A percentile compares a stretch with the other conserved stretches of the same genome.
Evolutionary conservation across 371 early-diverging fungal genomes (phyloP).

Genomic region (Mortierella sp.): DNA sequence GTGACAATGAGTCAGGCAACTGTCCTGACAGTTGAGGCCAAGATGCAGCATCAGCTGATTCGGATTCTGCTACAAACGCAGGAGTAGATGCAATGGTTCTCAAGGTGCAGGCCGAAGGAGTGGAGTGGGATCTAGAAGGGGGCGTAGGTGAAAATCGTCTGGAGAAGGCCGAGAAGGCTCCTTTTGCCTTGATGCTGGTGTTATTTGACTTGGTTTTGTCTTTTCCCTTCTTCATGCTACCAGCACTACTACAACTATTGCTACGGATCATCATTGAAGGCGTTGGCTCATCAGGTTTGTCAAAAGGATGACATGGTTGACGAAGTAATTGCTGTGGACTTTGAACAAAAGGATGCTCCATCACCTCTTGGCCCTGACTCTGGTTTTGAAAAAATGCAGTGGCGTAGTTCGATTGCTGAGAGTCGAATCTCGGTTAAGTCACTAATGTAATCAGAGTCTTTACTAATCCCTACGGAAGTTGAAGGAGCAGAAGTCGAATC

Average conservation of each 20-base stretch:
- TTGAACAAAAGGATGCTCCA: conserved; percentile 1
- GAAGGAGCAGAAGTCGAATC: not conserved
- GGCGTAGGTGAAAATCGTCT: conserved; percentile 21
- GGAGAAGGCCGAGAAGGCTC: conserved; percentile 18
- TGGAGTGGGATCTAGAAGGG: conserved; percentile 13
- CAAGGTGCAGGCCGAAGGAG: conserved; percentile 3
- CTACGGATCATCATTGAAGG: not conserved
- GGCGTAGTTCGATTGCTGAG: not conserved
- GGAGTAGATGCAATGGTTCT: not conserved
- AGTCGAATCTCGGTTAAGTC: not conserved
- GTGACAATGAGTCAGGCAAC: conserved; percentile 6
- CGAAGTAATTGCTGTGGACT: conserved; percentile 1
- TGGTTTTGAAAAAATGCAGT: not conserved
- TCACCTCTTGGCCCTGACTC: not conserved
- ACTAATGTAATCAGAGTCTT: not conserved
- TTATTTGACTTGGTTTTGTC: conserved; percentile 6
- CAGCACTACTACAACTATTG: not conserved
- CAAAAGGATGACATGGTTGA: conserved; percentile 11
- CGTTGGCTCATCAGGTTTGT: not conserved
- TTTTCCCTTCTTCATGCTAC: conserved; percentile 5
- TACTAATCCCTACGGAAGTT: not conserved
- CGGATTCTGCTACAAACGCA: conserved; percentile 1
- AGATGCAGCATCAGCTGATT: conserved; percentile 10
- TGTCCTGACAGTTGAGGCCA: conserved; percentile 6
- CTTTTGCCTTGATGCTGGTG: not conserved